Base-by-base conservation (phyloP, 2,329 filamentous ascomycete species). In the Xylaria sp. region DNA sequence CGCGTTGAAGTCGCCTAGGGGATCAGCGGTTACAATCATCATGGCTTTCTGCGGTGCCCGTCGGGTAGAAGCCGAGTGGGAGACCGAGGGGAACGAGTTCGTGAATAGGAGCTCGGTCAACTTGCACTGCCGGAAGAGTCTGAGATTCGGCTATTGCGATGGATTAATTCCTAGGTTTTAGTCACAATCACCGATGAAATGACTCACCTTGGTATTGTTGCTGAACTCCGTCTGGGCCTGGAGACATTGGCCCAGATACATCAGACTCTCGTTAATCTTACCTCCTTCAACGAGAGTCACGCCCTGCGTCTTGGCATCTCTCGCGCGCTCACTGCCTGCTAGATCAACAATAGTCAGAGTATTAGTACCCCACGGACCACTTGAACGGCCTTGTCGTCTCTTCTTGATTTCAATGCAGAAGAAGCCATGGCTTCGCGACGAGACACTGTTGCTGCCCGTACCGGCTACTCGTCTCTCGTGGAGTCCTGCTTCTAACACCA, bases 221-320 rank as follows among this genome's bases (percentile, higher is more conserved):
- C 87, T 86, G 37, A 87, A 82, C 67, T 93, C 91, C 61, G 89
- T 92, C 73, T 97, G 93, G 81, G 96, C 93, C 72, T 97, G 93
- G 68, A 99, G 82, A 72, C 94, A 99, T 71, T 97, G 94, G 0
- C 94, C 94, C 1, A 99, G 82, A 72, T 97, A 97, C 94, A 99
- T 99, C 71, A 99, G 78, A 70, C 91, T 96, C 74, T 97, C 92
- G 70, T 99, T 99, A 73, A 99, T 99, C 76, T 97, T 97, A 56
- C 94, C 94, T 42, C 93, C 94, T 76, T 99, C 94, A 0, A 90
- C 93, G 11, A 99, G 82, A 0, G 93, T 97, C 3, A 91, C 87
- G 10, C 94, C 94, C 0, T 92, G 90, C 0, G 94, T 97, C 79
- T 97, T 97, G 30, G 94, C 92, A 64, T 94, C 92, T 61, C 92